Percentiles rank a stretch among this genome's conserved stretches.
These are phyloP conservation scores for Rhododendron ferrugineum DNA, from an alignment of 148 eudicot species.

Conservation along the genomic window DNA sequence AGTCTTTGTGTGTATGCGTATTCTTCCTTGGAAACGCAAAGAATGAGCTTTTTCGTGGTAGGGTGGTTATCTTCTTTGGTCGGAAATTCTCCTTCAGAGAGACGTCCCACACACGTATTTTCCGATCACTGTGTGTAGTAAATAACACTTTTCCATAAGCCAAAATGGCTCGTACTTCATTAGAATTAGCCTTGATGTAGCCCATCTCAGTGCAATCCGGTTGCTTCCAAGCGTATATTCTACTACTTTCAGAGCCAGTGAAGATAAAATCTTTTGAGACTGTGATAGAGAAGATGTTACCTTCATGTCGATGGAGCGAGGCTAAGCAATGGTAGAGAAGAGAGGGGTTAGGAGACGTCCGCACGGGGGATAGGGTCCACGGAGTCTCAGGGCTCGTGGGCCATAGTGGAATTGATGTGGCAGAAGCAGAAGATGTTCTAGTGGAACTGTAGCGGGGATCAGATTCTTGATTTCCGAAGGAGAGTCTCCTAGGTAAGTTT, in stretches of 20 bases:
- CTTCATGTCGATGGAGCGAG: constrained; percentile 51
- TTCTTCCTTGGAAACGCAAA: constrained; percentile 18
- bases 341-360: constrained; percentile 23
- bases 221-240: constrained; percentile 49
- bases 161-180: constrained; percentile 41
- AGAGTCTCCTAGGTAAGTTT: constrained; percentile 28
- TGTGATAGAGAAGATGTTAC: constrained; percentile 42
- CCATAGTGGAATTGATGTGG: constrained; percentile 27
- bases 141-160: constrained; percentile 41
- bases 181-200: constrained; percentile 32
- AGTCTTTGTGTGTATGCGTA: constrained; percentile 35
- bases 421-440: constrained; percentile 29
- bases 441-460: constrained; percentile 21
- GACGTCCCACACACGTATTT: constrained; percentile 43
- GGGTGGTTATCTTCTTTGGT: constrained; percentile 39
- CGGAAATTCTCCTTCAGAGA: constrained; percentile 22
- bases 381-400: constrained; percentile 28
- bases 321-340: constrained; percentile 54
- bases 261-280: constrained; percentile 27
- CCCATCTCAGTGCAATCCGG: constrained; percentile 51
- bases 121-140: constrained; percentile 48
- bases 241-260: constrained; percentile 48
- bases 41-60: constrained; percentile 31
- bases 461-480: constrained; percentile 25
- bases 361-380: constrained; percentile 23